Evolutionary conservation across 176 grass and related monocot species (phyloP), one percentile per base, ranked within the genome.

Genomic region (Poa annua): DNA sequence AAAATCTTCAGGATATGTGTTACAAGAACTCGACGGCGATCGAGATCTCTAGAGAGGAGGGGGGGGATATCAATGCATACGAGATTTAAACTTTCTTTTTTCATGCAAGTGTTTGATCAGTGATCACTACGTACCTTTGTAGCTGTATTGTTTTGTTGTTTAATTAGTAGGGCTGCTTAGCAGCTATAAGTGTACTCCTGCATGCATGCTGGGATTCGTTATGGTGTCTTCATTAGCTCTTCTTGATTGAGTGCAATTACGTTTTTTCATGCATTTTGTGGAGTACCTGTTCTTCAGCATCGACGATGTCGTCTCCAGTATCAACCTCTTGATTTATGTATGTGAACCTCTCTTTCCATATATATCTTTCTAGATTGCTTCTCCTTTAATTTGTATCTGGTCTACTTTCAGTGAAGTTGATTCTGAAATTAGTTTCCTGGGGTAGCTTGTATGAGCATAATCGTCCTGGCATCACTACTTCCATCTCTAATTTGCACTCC

Each of bases 51-150:
- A 61, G 36, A 78, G 35, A 29, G 29, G 29, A 29, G 13, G 13
- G n/a, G 35, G 76, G 56, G 14, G 41, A 36, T 74, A 53, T 50
- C 11, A 79, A 56, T 70, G 79, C 79, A 71, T 71, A 71, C n/a
- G 53, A 36, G 47, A 36, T 73, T 47, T 50, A 17, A 68, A 67
- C 45, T 16, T 55, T 71, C 11, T 25, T 3, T 3, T 34, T 12
- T 47, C 0, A 4, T 64, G 9, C 20, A 11, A 39, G 33, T 41
- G 80, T 74, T 61, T 62, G 68, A 48, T 67, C 56, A 47, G 5
- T 66, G 68, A 48, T 52, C 56, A 32, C 16, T 66, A 35, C 57
- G 24, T 69, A 35, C 57, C 39, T 69, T 69, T n/a, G 19, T 69
- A 69, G 66, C 42, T 19, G 38, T 41, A 76, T 21, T 38, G 2